Conservation (phyloP, 768 basidiomycete species). For the Serpula lacrymans region DNA sequence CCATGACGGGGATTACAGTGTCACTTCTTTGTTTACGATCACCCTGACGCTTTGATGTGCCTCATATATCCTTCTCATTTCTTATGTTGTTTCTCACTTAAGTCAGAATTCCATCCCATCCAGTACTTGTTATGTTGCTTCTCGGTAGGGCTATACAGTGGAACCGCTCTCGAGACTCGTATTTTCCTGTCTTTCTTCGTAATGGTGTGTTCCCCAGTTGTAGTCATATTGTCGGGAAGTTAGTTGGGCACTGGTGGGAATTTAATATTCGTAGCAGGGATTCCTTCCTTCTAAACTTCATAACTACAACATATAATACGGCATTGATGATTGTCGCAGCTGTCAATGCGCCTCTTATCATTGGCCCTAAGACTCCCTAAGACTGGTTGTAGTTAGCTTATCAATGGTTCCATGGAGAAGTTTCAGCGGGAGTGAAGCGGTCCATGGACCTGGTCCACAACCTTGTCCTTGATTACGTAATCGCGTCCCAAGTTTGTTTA, state of each 20-base stretch:
- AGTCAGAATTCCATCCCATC: slow-evolving; percentile 22
- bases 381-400: too few species aligned
- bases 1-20: slow-evolving; percentile 27
- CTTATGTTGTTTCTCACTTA: slow-evolving; percentile 18
- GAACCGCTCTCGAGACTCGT: slow-evolving; percentile 19
- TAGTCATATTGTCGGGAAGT: slow-evolving; percentile 28
- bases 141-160: slow-evolving; percentile 18
- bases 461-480: not conserved
- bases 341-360: too few species aligned
- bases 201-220: slow-evolving; percentile 21
- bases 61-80: slow-evolving; percentile 35
- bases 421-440: too few species aligned
- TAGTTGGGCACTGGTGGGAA: slow-evolving; percentile 31
- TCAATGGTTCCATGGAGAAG: too few species aligned
- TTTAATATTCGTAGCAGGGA: slow-evolving; percentile 33
- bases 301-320: not conserved
- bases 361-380: too few species aligned
- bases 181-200: slow-evolving; percentile 13
- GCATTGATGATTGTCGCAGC: slow-evolving; percentile 2
- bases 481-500: not conserved
- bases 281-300: not conserved
- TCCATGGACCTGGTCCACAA: not conserved
- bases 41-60: slow-evolving; percentile 27
- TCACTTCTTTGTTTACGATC: slow-evolving; percentile 32
- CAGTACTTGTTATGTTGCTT: slow-evolving; percentile 16